phyloP scores from a whole-genome alignment of 139 green algal genomes.

The Monoraphidium neglectum region DNA sequence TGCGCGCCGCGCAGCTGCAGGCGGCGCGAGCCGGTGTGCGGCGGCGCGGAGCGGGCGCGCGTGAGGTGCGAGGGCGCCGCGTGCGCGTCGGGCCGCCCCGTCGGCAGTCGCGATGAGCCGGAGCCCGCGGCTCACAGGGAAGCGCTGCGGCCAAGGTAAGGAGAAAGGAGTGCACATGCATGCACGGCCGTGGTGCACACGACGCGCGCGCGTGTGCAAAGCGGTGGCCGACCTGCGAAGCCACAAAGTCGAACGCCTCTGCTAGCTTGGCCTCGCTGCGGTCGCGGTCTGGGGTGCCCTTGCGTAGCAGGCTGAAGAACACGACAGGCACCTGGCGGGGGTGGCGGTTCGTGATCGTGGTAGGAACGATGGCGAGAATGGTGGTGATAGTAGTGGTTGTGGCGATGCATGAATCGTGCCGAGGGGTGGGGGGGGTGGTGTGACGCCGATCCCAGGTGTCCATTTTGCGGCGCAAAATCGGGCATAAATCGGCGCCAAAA shows the following conservation, averaged over 20 bases:
- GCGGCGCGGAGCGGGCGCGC: background rate
- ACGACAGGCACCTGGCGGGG: constrained; percentile 71
- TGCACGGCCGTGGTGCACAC: background rate
- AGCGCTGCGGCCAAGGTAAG: background rate
- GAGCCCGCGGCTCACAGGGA: background rate
- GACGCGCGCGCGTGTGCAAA: background rate
- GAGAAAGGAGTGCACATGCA: background rate
- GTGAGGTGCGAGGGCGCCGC: background rate
- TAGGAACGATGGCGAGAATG: background rate
- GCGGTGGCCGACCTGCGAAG: background rate
- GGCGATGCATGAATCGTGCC: too few relatives aligned
- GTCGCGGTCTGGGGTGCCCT: constrained; percentile 62
- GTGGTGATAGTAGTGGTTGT: background rate
- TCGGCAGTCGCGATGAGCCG: background rate
- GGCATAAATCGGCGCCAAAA: too few relatives aligned
- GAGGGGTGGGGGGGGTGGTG: too few relatives aligned
- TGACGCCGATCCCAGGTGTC: too few relatives aligned
- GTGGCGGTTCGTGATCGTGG: background rate
- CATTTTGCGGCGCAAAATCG: too few relatives aligned
- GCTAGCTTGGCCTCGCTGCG: constrained; percentile 63
- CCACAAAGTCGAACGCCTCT: constrained; percentile 54
- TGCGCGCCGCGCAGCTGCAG: constrained; percentile 51
- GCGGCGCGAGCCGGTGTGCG: background rate
- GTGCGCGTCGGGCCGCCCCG: background rate
- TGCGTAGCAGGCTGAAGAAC: constrained; percentile 96